Percentiles rank a stretch among this genome's conserved stretches.
phyloP scores from a whole-genome alignment of 129 eudicot genomes.

The Erigeron canadensis region DNA sequence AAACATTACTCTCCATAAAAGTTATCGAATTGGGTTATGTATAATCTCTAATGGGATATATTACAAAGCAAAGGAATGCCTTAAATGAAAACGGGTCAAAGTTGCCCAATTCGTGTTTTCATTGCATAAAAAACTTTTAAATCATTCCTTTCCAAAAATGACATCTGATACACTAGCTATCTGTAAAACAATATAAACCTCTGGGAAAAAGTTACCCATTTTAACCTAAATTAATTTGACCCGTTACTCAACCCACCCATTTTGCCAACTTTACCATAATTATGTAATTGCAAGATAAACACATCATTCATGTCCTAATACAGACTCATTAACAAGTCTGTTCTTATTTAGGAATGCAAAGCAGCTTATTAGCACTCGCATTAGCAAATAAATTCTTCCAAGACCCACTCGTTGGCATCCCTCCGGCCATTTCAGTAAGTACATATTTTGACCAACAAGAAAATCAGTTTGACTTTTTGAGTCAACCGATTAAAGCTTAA shows the following conservation, averaged over 20 bases:
- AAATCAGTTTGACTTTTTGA: not conserved
- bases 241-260: not conserved
- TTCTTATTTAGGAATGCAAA: conserved; percentile 67
- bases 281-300: not conserved
- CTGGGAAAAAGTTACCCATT: too few relatives aligned
- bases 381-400: conserved; percentile 79
- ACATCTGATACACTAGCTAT: too few relatives aligned
- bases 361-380: conserved; percentile 87
- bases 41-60: too few relatives aligned
- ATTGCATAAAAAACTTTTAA: too few relatives aligned
- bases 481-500: not conserved
- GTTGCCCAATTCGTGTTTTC: too few relatives aligned
- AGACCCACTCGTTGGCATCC: conserved; percentile 76
- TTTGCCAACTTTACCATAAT: not conserved
- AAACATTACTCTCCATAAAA: not conserved
- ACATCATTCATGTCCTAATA: not conserved
- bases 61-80: too few relatives aligned
- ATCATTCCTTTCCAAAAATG: too few relatives aligned
- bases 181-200: too few relatives aligned
- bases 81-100: too few relatives aligned
- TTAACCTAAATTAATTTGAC: not conserved
- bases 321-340: not conserved
- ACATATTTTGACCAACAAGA: not conserved
- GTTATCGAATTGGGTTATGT: not conserved
- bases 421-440: conserved; percentile 89